Evolutionary conservation across 495 filamentous ascomycete genomes (phyloP), one percentile per base, ranked within the genome.

Genomic region (Hyaloscypha hepaticicola): DNA sequence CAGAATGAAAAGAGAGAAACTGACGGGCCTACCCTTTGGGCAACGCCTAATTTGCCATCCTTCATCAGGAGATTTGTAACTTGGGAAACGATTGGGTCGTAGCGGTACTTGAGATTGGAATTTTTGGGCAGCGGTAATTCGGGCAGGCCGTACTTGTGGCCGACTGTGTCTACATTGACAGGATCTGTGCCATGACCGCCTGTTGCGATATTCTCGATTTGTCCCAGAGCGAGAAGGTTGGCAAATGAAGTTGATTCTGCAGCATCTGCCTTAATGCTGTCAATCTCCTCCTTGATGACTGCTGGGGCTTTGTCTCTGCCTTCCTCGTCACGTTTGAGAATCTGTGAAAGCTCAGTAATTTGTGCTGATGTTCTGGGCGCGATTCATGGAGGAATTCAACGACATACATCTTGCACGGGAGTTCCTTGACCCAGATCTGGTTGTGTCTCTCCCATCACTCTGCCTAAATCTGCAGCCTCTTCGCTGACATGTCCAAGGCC

Each of bases 41-140:
- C 93, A 76, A 81, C 79, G 70, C 85, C 85, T 71, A 93, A 79
- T 77, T 97, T 96, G 55, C 95, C 95, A 77, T 96, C 83, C 65
- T 80, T 78, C 94, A 98, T 99, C 59, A 99, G 66, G 60, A 96
- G 82, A 75, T 92, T 93, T 21, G 91, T 96, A 67, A 97, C 80
- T 78, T 96, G 95, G 51, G 87, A 78, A 33, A 98, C 77, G 25
- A 97, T 75, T 3, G 90, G 82, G 70, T 96, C 88, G 73, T 97
- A 96, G 60, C 95, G 84, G 64, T 90, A 75, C 65, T 90, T 87
- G 67, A 90, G 77, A 72, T 92, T 82, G 61, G 82, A 73, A 12
- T 84, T 77, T 28, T 82, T 80, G 22, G 86, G 79, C 22, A 92
- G 73, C 22, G 87, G 84, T 26, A 86, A 75, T n/a, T 78, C 73